Evolutionary conservation across 345 rosid species (phyloP), one percentile per base, ranked within the genome.

Genomic region (Eutrema heterophyllum): DNA sequence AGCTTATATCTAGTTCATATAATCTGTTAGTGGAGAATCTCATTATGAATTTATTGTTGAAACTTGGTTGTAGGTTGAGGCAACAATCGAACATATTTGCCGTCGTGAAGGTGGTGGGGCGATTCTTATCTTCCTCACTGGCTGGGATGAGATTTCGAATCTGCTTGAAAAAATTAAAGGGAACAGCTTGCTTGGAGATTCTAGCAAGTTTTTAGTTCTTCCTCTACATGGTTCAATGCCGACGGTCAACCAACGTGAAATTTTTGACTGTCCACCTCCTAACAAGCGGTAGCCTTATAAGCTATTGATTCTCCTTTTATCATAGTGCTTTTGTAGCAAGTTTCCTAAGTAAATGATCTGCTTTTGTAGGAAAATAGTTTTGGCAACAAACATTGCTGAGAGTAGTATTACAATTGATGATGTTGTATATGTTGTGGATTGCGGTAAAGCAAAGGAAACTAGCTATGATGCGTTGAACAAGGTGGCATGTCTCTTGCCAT

Each of bases 151-250:
- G 67, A 94, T 94, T 57, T 88, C 95, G 16, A 88, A 89, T 83
- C 86, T 94, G 58, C 85, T 86, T 59, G 97, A 91, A 72, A 86
- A 76, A 77, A 78, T 94, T 39, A 86, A 88, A 78, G 85, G 77
- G 66, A 91, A 94, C 84, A 84, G 68, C 64, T 76, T 88, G 67
- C 87, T 94, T 81, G 96, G 97, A 70, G 86, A 91, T 67, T 81
- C 79, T 58, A 83, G 84, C 90, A 91, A 84, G 82, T 86, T 89
- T 81, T 78, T 91, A 68, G 85, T 91, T 60, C 90, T 91, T 68
- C 97, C 98, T 15, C 78, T 94, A 3, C 98, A 94, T 83, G 98
- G 98, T 67, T 94, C 96, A 36, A 87, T 94, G 97, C 97, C 98
- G 4, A 88, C 96, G 5, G 73, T 87, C 74, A 88, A 91, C 78